Evolutionary conservation across 768 basidiomycete genomes (phyloP), one percentile per base, ranked within the genome.

Genomic region (Termitomyces bulborhizus): DNA sequence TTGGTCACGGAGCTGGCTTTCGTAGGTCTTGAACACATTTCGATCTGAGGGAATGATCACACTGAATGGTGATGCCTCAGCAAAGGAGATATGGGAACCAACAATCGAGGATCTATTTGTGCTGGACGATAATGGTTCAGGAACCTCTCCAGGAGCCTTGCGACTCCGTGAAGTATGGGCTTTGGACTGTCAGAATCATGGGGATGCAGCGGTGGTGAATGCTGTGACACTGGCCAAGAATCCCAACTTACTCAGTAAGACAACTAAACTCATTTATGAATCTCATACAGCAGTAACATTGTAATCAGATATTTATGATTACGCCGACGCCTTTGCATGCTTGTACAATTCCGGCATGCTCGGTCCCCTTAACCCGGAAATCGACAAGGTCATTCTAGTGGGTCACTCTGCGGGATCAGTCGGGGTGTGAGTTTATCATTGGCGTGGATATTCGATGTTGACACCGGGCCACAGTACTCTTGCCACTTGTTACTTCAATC

Each of bases 81-180:
- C 66, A 53, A 76, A 76, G 56, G 74, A 76, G 56, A 68, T 58
- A 1, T 76, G 73, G 74, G 73, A 76, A 47, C 72, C 73, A 1
- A 68, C 62, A 1, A 63, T 74, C 18, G 64, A 70, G 18, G 64
- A 65, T 37, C 50, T 74, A 3, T 72, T 72, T 39, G 40, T 51
- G 15, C 39, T 68, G 12, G 67, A 70, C n/a, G 54, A 61, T 16
- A 36, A 16, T 13, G 21, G 26, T 36, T n/a, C 47, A 18, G 5
- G 40, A 24, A 4, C 18, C 3, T 36, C 15, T 7, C 18, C 43
- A 40, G 46, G 53, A 24, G 37, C 39, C 4, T 36, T 51, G 39
- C 39, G 62, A 15, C 61, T 73, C 29, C 68, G 68, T 1, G 72
- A 74, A 53, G 67, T 65, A 2, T 74, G 71, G 73, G 65, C 64